Base-by-base conservation (phyloP, 352 stramenopile species). In the Pythium monospermum region DNA sequence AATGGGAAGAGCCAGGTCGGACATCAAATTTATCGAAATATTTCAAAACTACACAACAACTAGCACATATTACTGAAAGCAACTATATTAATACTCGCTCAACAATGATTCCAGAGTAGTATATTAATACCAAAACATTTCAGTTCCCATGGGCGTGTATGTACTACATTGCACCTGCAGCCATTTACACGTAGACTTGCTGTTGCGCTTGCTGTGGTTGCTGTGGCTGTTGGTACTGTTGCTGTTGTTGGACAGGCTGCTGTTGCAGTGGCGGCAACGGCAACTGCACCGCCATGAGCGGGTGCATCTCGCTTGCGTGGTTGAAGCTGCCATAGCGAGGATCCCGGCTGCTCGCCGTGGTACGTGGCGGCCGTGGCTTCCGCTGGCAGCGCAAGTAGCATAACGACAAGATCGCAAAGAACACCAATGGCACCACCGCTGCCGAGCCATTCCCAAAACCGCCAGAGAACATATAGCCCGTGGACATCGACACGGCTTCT, bases 311-410 rank as follows among this genome's bases (percentile, higher is more conserved):
- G 4, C 42, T 23, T 5, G 28, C 27, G 12, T 19, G 23, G 15
- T 31, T n/a, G 21, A 53, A 49, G 1, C 27, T 36, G 3, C 13
- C 28, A 11, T 42, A 53, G 18, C 48, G 55, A 22, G 44, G 49
- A 16, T 43, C 48, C 7, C 49, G 46, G 4, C 33, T 15, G n/a
- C 48, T 26, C 11, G 19, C 19, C 28, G 45, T 25, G 32, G 41
- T 41, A 30, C 53, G 59, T n/a, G n/a, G n/a, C n/a, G n/a, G n/a
- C 18, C 30, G 18, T 11, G 40, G 58, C 31, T 44, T 68, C 26
- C 22, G 46, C 25, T 64, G 49, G 25, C 55, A 30, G 16, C 49
- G 44, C 36, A 64, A 25, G 21, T 64, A 64, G 49, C 57, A 64
- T 35, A 59, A 19, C 15, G 57, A 54, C 3, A 64, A 23, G 18